phyloP scores from a whole-genome alignment of 176 grass and related monocot species.

The Zea luxurians region DNA sequence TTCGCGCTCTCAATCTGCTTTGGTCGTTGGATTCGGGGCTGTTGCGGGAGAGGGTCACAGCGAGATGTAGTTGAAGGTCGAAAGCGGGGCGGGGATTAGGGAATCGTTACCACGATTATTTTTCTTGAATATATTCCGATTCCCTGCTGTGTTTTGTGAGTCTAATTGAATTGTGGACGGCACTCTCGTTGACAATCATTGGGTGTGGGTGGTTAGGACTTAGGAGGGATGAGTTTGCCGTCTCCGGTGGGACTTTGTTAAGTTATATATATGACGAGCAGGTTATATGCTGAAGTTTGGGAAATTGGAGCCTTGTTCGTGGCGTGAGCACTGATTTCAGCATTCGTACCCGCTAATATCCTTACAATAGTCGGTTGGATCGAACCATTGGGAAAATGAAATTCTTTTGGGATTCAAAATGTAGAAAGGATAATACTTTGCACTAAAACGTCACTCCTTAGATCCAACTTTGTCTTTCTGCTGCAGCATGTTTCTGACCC shows the following conservation, averaged over 20 bases:
- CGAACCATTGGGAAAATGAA: not conserved
- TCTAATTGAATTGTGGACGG: not conserved
- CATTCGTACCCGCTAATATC: not conserved
- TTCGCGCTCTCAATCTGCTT: conserved; percentile 24
- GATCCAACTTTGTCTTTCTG: not conserved
- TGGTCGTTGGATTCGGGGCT: not conserved
- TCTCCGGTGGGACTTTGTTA: not conserved
- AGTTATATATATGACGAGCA: not conserved
- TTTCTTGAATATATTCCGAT: not conserved
- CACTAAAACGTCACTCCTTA: not conserved
- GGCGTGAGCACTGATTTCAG: not conserved
- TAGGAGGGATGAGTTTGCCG: not conserved
- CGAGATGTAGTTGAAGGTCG: conserved; percentile 21
- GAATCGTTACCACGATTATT: not conserved
- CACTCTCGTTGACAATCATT: not conserved
- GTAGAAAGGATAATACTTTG: not conserved
- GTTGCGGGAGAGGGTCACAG: not conserved
- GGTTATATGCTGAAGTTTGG: not conserved
- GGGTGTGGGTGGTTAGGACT: not conserved
- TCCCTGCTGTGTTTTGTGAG: not conserved
- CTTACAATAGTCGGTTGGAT: not conserved
- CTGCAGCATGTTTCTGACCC: not conserved
- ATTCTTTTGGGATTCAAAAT: not conserved
- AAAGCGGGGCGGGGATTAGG: not conserved
- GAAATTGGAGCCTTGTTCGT: not conserved